Conservation (phyloP, 805 yeast species). For the Candida boleticola region DNA sequence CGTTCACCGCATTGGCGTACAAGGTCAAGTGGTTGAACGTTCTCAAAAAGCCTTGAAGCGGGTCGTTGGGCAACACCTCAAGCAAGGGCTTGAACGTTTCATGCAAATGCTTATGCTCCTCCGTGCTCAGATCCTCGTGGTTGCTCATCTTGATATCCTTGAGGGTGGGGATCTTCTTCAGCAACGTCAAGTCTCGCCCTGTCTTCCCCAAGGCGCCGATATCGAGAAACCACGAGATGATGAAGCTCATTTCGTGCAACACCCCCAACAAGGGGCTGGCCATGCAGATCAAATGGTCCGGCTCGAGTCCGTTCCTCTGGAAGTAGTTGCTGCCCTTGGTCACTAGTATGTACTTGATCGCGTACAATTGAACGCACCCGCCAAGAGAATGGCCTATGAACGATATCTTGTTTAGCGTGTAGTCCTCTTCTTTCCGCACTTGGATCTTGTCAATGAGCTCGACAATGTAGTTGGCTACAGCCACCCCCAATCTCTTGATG, state of each 20-base stretch:
- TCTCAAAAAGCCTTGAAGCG: conserved; percentile 28
- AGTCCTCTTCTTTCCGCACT: conserved; percentile 9
- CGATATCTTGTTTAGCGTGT: conserved; percentile 28
- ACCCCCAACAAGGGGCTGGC: conserved; percentile 45
- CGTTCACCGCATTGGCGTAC: conserved; percentile 45
- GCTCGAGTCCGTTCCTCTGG: conserved; percentile 21
- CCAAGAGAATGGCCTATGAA: conserved; percentile 46
- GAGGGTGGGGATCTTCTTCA: conserved; percentile 28
- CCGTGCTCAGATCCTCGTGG: conserved; percentile 2
- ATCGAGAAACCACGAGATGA: conserved; percentile 41
- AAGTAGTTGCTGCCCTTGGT: conserved; percentile 32
- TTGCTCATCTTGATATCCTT: conserved; percentile 15
- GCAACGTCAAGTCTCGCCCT: conserved; percentile 43
- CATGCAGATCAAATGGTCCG: conserved; percentile 35
- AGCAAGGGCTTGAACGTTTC: conserved; percentile 31
- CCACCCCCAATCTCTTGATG: conserved; percentile 33
- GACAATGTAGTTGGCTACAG: conserved; percentile 27
- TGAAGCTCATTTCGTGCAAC: conserved; percentile 38
- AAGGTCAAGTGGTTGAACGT: conserved; percentile 33
- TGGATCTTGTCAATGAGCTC: conserved; percentile 22
- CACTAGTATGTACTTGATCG: conserved; percentile 34
- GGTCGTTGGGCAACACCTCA: conserved; percentile 40
- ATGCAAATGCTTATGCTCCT: conserved; percentile 6
- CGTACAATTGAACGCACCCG: conserved; percentile 41
- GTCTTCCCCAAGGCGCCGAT: conserved; percentile 45